phyloP scores from a whole-genome alignment of 2,329 filamentous ascomycete genomes.

The Fusarium napiforme region DNA sequence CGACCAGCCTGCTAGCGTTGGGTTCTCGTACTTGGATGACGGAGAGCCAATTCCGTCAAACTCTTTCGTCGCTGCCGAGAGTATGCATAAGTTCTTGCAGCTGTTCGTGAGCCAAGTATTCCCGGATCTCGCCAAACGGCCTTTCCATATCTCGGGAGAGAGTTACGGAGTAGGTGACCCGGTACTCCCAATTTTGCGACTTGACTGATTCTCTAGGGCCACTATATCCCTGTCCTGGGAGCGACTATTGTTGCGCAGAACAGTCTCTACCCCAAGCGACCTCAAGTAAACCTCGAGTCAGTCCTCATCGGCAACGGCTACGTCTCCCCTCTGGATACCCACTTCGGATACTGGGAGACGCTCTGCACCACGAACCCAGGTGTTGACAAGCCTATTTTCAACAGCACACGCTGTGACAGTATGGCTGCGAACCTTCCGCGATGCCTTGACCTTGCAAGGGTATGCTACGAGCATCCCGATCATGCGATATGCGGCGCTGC shows the following conservation, averaged over 20 bases:
- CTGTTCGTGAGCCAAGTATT: constrained; percentile 27
- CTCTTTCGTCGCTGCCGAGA: constrained; percentile 33
- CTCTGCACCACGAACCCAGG: constrained; percentile 36
- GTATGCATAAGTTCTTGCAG: constrained; percentile 34
- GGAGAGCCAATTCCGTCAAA: constrained; percentile 16
- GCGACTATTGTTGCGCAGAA: constrained; percentile 38
- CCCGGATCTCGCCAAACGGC: background rate
- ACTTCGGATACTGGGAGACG: constrained; percentile 37
- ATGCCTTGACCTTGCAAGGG: constrained; percentile 25
- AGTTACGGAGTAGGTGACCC: constrained; percentile 23
- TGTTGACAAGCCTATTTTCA: constrained; percentile 23
- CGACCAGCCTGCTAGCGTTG: constrained; percentile 36
- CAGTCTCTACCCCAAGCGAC: constrained; percentile 18
- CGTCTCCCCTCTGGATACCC: constrained; percentile 31
- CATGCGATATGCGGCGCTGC: constrained; percentile 31
- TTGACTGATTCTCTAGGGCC: constrained; percentile 1
- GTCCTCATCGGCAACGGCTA: constrained; percentile 38
- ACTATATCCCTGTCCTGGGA: constrained; percentile 37
- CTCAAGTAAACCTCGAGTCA: constrained; percentile 18
- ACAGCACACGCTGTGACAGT: constrained; percentile 23
- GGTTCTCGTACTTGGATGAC: constrained; percentile 38
- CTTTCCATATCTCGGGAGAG: constrained; percentile 37
- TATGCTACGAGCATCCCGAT: constrained; percentile 35
- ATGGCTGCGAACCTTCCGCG: constrained; percentile 35
- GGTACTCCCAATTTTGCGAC: rapidly evolving